Evolutionary conservation across 2,329 filamentous ascomycete genomes (phyloP), one percentile per base, ranked within the genome.

Genomic region (Claviceps maximensis): DNA sequence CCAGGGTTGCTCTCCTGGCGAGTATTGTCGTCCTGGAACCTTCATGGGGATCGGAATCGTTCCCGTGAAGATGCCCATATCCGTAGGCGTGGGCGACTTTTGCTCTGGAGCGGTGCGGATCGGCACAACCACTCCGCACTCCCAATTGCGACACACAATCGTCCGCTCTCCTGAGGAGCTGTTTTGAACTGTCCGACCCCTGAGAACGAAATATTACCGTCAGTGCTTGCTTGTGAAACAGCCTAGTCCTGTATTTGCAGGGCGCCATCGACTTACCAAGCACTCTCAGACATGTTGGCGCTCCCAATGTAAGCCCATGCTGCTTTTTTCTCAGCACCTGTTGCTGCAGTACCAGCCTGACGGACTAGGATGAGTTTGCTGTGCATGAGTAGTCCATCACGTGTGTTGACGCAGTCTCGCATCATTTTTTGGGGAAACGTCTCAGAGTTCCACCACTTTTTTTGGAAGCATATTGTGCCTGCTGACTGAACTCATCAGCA

Each of bases 71-170:
- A 75, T 68, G 53, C 54, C 52, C 58, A 62, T 57, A 54, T 57
- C 56, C 58, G 61, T 57, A 55, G 56, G 56, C 48, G 51, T 52
- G 50, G 54, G 53, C 57, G 55, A 53, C 55, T 42, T 47, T 49
- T 44, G 48, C 49, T 50, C 36, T 52, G 51, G 21, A 42, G 57
- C 48, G 55, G 47, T 36, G 23, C 62, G 60, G 25, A 86, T 72
- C 10, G 83, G 82, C 42, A 96, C 65, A 25, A 97, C 61, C 1
- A 98, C 87, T 38, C 93, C 93, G 63, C 89, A 95, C 69, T 97
- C 93, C 90, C 91, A 97, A 66, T 97, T 98, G 52, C 87, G 82
- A 67, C 86, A 89, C 57, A 79, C 89, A 57, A 97, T 74, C 66
- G 89, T 95, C 13, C 82, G 79, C 56, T 78, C 69, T 56, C 83